Evolutionary conservation across 306 rosid species (phyloP).

Genomic region (Alnus glutinosa): DNA sequence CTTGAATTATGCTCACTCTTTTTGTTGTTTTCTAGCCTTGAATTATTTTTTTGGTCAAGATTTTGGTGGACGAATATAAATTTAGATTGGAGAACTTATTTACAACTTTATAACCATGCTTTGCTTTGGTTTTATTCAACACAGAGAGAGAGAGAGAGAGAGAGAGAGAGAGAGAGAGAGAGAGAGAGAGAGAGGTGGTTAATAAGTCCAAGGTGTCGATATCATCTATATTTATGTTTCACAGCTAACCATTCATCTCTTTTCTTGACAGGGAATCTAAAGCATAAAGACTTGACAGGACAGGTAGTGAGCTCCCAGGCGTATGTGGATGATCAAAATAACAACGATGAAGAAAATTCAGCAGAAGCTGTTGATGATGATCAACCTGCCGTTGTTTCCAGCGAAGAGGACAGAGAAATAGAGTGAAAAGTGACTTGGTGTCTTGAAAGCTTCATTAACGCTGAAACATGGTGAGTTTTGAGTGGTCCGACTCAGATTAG

Average conservation of each 20-base stretch:
- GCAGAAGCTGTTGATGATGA: slow-evolving; percentile 18
- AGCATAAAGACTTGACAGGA: slow-evolving; percentile 45
- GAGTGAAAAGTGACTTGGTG: slow-evolving; percentile 16
- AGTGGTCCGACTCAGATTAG: too few relatives aligned
- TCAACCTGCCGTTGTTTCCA: slow-evolving; percentile 22
- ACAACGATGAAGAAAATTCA: slow-evolving; percentile 15
- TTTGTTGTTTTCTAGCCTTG: not conserved
- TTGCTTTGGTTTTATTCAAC: not conserved
- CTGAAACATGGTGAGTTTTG: too few relatives aligned
- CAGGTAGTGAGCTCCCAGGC: slow-evolving; percentile 45
- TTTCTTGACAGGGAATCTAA: slow-evolving; percentile 34
- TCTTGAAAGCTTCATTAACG: not conserved
- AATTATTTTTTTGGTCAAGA: not conserved
- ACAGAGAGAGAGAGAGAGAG: too few relatives aligned
- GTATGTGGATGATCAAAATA: slow-evolving; percentile 24
- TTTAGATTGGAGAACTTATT: not conserved
- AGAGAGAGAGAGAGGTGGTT: too few relatives aligned
- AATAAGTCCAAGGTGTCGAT: not conserved
- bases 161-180: too few relatives aligned
- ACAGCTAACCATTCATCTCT: not conserved
- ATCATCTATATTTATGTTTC: not conserved
- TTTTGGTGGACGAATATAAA: not conserved
- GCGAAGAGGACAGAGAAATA: slow-evolving; percentile 28
- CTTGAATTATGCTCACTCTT: not conserved
- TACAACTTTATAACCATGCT: not conserved